These are phyloP conservation scores for Clarireedia hainanense DNA, from an alignment of 2,329 filamentous ascomycete species.

Conservation along the genomic window DNA sequence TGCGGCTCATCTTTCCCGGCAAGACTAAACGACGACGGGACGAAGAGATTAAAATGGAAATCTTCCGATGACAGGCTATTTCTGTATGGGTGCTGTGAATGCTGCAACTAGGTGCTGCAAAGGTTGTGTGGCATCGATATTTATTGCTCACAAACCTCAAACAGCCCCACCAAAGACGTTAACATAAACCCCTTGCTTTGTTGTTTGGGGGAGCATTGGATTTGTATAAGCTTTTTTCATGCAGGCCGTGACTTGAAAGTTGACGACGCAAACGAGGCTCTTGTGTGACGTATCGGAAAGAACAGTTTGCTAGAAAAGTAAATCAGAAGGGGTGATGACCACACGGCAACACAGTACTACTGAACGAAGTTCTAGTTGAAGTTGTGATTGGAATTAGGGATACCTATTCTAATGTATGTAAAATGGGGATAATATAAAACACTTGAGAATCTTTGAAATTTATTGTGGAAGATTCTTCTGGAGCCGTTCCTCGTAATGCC, in stretches of 20 bases:
- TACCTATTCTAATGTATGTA: background rate
- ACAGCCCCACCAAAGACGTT: conserved; percentile 1
- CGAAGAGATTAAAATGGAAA: background rate
- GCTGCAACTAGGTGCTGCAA: background rate
- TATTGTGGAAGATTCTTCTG: conserved; percentile 9
- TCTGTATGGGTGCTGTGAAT: background rate
- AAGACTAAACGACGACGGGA: background rate
- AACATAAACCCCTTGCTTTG: background rate
- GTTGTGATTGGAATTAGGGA: background rate
- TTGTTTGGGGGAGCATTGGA: conserved; percentile 3
- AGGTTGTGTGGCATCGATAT: background rate
- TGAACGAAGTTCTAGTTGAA: background rate
- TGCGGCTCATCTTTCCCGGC: conserved; percentile 3
- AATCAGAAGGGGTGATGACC: background rate
- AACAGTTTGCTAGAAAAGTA: conserved; percentile 7
- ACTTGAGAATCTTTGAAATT: background rate
- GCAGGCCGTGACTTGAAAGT: background rate
- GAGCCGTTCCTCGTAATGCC: conserved; percentile 6
- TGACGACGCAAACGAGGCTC: background rate
- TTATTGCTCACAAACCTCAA: conserved; percentile 4
- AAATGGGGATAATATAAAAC: background rate
- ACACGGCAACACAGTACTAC: background rate
- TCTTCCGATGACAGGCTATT: conserved; percentile 3
- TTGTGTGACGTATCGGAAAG: conserved; percentile 7
- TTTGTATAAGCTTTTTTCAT: conserved; percentile 7